Base-by-base conservation (phyloP, 352 stramenopile genomes). In the Phytophthora fragariaefolia region DNA sequence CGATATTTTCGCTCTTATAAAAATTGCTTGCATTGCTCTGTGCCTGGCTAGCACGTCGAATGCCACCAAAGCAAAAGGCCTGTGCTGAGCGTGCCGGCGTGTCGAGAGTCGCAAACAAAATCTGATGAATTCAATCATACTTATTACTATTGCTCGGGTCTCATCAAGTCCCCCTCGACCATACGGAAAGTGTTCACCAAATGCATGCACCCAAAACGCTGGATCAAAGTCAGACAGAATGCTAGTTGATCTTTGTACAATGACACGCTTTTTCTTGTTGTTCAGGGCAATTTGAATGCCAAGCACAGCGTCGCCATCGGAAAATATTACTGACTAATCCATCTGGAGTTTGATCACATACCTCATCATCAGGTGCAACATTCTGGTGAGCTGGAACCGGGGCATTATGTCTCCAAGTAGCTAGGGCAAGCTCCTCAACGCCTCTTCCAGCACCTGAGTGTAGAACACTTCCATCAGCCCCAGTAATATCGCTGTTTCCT, bases 151-250 rank as follows among this genome's bases (percentile, higher is more conserved):
- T 38, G 15, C 0, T 24, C 69, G 26, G 0, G 58, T 27, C 10
- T 73, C 58, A 34, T 70, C 50, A 10, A 73, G 42, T 0, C 63
- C 43, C 22, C 69, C 63, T 13, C 69, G 52, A 23, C 69, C 69
- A 45, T 23, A 76, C 12, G 69, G 63, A 53, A 73, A 58, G 6
- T 36, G 23, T 10, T 48, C 51, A 3, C 12, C 20, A 36, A 47
- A 74, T 8, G 60, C 22, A 30, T 34, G 9, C 0, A 18, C 13
- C 67, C 67, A 74, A 46, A 71, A 74, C 15, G 45, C 23, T 4
- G 42, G 54, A 15, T 71, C 50, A 47, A 74, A 71, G 22, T 71
- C 67, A 0, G 56, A 71, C 0, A 74, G 7, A 43, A 74, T 68
- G 1, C 22, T n/a, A 32, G 58, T 36, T 10, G 63, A 76, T 22